Conservation (phyloP, 352 stramenopile species). For the Peronospora farinosa region DNA sequence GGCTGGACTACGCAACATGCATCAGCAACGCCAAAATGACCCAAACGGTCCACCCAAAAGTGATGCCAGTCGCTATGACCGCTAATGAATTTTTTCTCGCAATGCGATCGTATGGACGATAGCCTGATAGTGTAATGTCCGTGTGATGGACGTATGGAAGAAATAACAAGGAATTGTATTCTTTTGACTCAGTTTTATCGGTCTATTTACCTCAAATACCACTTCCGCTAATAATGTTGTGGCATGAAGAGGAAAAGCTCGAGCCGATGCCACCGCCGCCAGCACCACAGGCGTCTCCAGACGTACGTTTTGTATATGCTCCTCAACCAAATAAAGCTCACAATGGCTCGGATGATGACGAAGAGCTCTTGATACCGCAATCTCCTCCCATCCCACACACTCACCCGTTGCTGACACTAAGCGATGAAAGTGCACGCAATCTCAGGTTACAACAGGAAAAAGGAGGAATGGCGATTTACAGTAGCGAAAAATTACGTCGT, state of each 20-base stretch:
- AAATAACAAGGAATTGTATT: neutral
- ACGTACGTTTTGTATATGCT: conserved; percentile 4
- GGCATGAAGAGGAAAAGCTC: conserved; percentile 34
- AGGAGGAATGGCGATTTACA: conserved; percentile 16
- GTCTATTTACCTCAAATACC: neutral
- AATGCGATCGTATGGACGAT: conserved; percentile 5
- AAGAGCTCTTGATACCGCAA: conserved; percentile 29
- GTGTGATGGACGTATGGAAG: neutral
- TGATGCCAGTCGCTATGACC: conserved; percentile 47
- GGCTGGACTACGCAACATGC: conserved; percentile 79
- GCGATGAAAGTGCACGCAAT: conserved; percentile 21
- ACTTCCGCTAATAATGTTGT: neutral
- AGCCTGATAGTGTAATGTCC: conserved; percentile 24
- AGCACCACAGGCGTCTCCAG: conserved; percentile 29
- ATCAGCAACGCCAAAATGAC: conserved; percentile 55
- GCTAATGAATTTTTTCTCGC: conserved; percentile 22
- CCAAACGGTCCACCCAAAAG: conserved; percentile 12
- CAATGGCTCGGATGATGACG: conserved; percentile 1
- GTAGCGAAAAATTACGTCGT: conserved; percentile 11
- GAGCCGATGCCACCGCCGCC: conserved; percentile 48
- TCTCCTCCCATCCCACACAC: conserved; percentile 43
- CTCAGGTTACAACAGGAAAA: conserved; percentile 18
- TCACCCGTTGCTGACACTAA: conserved; percentile 41
- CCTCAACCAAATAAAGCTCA: neutral
- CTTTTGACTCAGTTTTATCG: too few species aligned